Conservation (phyloP, 129 eudicot species). For the Tagetes patula region DNA sequence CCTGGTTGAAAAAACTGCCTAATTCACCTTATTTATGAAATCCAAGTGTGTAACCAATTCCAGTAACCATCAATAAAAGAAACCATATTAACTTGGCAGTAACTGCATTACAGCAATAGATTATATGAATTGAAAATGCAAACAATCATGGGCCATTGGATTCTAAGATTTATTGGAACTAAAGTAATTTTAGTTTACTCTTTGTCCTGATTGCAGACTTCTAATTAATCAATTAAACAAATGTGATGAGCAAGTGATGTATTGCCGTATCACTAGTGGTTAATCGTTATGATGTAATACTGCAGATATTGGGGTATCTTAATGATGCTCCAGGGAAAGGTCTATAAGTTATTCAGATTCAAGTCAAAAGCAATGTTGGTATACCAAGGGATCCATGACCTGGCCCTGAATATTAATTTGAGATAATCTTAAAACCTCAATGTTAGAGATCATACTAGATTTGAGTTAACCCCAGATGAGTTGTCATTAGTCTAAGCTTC, state of each 20-base stretch:
- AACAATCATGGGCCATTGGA: neutral
- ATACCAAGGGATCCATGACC: neutral
- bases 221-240: neutral
- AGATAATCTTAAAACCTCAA: neutral
- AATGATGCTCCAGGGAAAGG: neutral
- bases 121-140: neutral
- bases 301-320: neutral
- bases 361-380: neutral
- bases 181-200: neutral
- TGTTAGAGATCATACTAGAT: neutral
- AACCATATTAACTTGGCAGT: conserved; percentile 17
- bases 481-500: neutral
- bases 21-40: neutral
- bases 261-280: neutral
- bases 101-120: neutral
- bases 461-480: neutral
- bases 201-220: neutral
- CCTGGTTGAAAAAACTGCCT: neutral
- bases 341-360: neutral
- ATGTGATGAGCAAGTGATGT: neutral
- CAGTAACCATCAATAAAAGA: conserved; percentile 8
- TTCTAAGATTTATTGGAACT: neutral
- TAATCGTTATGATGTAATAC: neutral
- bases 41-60: conserved; percentile 17
- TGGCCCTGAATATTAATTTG: neutral